Evolutionary conservation across 371 early-diverging fungal species (phyloP), one percentile per base, ranked within the genome.

Genomic region (Sanchytrium tribonematis): DNA sequence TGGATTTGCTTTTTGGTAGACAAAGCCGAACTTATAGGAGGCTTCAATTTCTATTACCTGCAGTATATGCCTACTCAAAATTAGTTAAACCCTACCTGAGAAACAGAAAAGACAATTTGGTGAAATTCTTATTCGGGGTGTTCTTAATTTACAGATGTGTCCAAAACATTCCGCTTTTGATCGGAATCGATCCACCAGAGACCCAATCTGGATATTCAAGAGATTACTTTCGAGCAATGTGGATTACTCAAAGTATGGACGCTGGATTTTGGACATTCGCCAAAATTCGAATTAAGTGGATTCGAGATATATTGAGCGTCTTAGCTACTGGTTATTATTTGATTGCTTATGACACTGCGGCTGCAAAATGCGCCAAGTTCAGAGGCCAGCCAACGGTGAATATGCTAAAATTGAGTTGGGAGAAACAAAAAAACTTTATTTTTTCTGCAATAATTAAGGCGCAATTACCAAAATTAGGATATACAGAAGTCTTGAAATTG

Each of bases 191-290:
- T 48, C 48, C 48, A 12, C 48, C 48, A 48, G 48, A 48, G 22
- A 48, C 5, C 22, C 5, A 22, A 48, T 5, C 22, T 12, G 48
- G 48, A 48, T 96, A 96, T 80, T 89, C 85, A 66, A 83, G 86
- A 5, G 88, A 84, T 75, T 96, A 86, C 76, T 94, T 88, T 73
- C 84, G 97, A 28, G 91, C 91, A 0, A 85, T 92, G 0, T 92
- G 90, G 88, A 80, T 94, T 48, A 73, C 90, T 71, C 89, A 89
- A 1, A 89, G 90, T 0, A 75, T 93, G 29, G 95, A 96, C 74
- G 97, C 95, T 0, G 97, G 95, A 0, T 94, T 93, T 75, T 85
- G 90, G 74, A 91, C 93, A 0, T 91, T 91, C 12, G 88, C 90
- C 86, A 74, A 80, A 31, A 78, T 93, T 29, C 80, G 81, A 29